Evolutionary conservation across 1,284 basidiomycete genomes (phyloP), one percentile per base, ranked within the genome.

Genomic region (Ceratorhiza oryzae-sativae): DNA sequence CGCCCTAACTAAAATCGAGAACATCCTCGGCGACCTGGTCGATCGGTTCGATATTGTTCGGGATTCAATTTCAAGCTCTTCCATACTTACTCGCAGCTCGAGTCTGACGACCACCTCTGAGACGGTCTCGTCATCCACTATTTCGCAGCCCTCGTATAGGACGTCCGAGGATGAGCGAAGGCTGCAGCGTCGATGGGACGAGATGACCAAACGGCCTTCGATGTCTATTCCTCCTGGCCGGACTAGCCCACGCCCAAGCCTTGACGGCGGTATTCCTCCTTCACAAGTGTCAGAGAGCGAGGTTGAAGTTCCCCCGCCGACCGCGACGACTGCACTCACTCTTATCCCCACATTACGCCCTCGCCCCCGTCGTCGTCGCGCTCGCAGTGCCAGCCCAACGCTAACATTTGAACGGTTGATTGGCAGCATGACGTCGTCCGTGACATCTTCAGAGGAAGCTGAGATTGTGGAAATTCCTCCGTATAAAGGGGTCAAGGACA

Each of bases 301-400:
- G 18, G 67, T 70, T 18, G 30, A 41, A 9, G 59, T 71, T 18
- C 60, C 71, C 15, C 71, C 71, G 3, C 71, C 71, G n/a, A 71
- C 71, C 15, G 53, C 60, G 18, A 53, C 71, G 6, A 56, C 71
- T 8, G 36, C 46, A 3, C 48, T 71, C 1, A 58, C 71, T 4
- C 42, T 63, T 23, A 71, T 71, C 36, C 71, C 71, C 13, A 49
- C 56, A 25, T 20, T 51, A 5, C 71, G 63, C 18, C 63, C 42
- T 12, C 73, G 73, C 15, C 48, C 71, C 27, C 63, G 48, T 46
- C 72, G 73, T 27, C 73, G 59, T 34, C 58, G 71, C 42, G 71
- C 60, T 13, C 71, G 71, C 15, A 62, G 59, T 36, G 58, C 60
- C 23, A 74, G 73, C 51, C 73, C 73, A 18, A 72, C 73, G 12